Base-by-base conservation (phyloP, 1,139 yeast genomes). In the Suhomyces coccinellae region DNA sequence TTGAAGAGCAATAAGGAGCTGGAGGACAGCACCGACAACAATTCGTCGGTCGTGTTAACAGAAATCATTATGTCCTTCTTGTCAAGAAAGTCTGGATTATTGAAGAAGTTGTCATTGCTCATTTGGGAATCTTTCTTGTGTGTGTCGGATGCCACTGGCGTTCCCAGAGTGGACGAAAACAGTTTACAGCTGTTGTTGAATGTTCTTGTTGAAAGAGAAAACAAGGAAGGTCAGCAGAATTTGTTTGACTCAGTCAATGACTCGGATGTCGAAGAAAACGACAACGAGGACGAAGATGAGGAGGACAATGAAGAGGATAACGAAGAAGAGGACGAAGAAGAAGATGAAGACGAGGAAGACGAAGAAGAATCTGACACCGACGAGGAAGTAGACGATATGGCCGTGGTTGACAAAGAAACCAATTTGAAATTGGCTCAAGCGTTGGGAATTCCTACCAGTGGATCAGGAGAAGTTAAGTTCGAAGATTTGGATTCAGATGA, bases 61-160 rank as follows among this genome's bases (percentile, higher is more conserved):
- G 98, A 93, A 59, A 83, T 93, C 38, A 69, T 91, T 41, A 69
- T 93, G 38, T 82, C 91, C 14, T 82, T 89, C 52, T 66, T 88
- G 31, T 80, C 96, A 3, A 83, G 89, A 56, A 83, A 83, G 56
- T 83, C 90, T 7, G 67, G 82, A 0, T 68, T 90, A 49, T 71
- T 87, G 66, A 85, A 89, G 56, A 87, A 82, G 58, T 70, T 90
- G 40, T 82, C 90, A 14, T 73, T 77, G 49, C 75, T 83, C 14
- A 87, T 89, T 3, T 91, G 97, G 97, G 89, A 84, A 46, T 74
- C 68, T 1, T 68, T 68, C 47, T 58, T 74, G 43, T 74, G 79
- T 50, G 59, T 61, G 13, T 55, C 52, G 29, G 63, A 59, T 46
- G 62, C 58, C 16, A 45, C 52, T 13, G 75, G 72, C 0, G 51